Conservation (phyloP, 192 early-diverging fungal species). For the Coemansia sp. region DNA sequence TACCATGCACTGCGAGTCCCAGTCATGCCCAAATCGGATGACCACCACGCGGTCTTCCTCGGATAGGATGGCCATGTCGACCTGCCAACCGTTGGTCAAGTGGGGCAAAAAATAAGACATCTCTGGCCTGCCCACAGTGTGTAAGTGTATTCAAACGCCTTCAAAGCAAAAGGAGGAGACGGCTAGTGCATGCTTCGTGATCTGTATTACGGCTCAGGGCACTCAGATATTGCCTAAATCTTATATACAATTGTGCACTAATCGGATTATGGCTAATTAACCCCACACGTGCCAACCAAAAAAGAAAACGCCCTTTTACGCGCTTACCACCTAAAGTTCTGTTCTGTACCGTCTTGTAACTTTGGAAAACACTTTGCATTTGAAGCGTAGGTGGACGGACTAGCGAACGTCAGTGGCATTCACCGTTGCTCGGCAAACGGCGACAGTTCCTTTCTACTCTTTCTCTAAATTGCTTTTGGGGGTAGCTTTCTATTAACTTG, state of each 20-base stretch:
- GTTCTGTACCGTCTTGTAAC: neutral
- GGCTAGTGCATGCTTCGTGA: neutral
- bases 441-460: neutral
- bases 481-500: neutral
- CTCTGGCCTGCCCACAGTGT: neutral
- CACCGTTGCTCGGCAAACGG: neutral
- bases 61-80: constrained; percentile 96
- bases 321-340: neutral
- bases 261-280: neutral
- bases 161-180: neutral
- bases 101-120: constrained; percentile 53
- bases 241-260: neutral
- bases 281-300: neutral
- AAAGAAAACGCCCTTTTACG: neutral
- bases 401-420: neutral
- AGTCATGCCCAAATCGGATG: constrained; percentile 96
- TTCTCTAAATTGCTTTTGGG: neutral
- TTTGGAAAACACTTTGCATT: neutral
- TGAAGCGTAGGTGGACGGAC: neutral
- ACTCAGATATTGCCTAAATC: neutral
- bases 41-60: constrained; percentile 98
- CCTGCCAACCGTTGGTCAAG: constrained; percentile 82
- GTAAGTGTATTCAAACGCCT: neutral
- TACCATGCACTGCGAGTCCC: constrained; percentile 93
- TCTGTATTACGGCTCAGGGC: neutral